phyloP scores from a whole-genome alignment of 805 yeast genomes.

The Cyberlindnera petersonii region DNA sequence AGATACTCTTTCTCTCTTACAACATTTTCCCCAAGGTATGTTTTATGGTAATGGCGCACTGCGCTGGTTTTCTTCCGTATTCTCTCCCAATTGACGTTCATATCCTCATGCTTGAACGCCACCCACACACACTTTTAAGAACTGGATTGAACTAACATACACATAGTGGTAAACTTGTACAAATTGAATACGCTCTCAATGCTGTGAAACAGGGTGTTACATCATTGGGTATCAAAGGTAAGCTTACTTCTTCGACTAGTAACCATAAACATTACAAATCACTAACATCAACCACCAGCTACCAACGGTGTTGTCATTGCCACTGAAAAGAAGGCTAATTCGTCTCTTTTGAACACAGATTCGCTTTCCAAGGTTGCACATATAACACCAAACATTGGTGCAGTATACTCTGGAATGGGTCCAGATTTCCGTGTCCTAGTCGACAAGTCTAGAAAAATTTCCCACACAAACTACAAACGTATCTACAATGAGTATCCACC shows the following conservation, averaged over 20 bases:
- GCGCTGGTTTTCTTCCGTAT: neutral
- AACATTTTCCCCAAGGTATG: slow-evolving; percentile 90
- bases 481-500: slow-evolving; percentile 97
- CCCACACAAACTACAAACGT: slow-evolving; percentile 90
- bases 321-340: slow-evolving; percentile 87
- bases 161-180: slow-evolving; percentile 90
- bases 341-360: slow-evolving; percentile 71
- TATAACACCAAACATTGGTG: slow-evolving; percentile 93
- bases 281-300: slow-evolving; percentile 37
- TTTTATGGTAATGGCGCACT: neutral
- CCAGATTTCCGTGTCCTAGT: slow-evolving; percentile 95
- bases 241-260: neutral
- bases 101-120: neutral
- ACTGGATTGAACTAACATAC: slow-evolving; percentile 14
- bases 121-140: too few species aligned
- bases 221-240: slow-evolving; percentile 74
- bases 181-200: slow-evolving; percentile 94
- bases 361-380: slow-evolving; percentile 72
- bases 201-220: slow-evolving; percentile 99
- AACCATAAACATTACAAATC: neutral
- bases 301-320: slow-evolving; percentile 96
- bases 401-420: slow-evolving; percentile 98
- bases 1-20: slow-evolving; percentile 96
- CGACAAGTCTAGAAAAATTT: slow-evolving; percentile 88
- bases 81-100: neutral